Evolutionary conservation across 2,329 filamentous ascomycete genomes (phyloP).

Genomic region (Calonectria pauciramosa): DNA sequence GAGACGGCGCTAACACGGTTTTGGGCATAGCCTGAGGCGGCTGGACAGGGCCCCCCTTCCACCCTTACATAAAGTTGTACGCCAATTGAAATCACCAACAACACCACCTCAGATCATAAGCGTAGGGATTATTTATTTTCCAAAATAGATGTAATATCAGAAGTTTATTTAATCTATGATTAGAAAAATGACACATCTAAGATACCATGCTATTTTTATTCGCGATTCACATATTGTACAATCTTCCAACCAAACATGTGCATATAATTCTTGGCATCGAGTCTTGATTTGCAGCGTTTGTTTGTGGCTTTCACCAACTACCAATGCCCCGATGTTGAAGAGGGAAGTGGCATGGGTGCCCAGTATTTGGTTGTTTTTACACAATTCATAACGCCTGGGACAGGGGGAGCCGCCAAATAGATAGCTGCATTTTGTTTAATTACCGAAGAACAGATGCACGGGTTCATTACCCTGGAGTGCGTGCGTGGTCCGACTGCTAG

Average conservation of each 20-base stretch:
- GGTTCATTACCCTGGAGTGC: background rate
- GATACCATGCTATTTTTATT: background rate
- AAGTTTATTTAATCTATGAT: background rate
- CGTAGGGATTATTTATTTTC: background rate
- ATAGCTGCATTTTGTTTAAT: background rate
- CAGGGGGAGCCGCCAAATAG: background rate
- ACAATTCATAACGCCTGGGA: background rate
- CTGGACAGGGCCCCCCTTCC: background rate
- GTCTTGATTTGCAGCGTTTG: background rate
- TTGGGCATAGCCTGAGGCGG: background rate
- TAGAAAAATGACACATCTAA: background rate
- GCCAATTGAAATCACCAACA: background rate
- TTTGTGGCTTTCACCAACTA: background rate
- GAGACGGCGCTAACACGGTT: slow-evolving; percentile 37
- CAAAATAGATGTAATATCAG: background rate
- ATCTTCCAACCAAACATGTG: background rate
- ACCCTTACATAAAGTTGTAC: background rate
- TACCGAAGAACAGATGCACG: background rate
- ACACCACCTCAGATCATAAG: background rate
- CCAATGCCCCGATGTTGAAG: background rate
- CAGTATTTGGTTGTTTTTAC: background rate
- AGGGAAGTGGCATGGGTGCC: background rate
- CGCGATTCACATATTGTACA: background rate
- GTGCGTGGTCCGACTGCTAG: background rate
- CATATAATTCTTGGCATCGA: background rate